phyloP scores from a whole-genome alignment of 1,284 basidiomycete species.

The Ceratobasidium sp. region DNA sequence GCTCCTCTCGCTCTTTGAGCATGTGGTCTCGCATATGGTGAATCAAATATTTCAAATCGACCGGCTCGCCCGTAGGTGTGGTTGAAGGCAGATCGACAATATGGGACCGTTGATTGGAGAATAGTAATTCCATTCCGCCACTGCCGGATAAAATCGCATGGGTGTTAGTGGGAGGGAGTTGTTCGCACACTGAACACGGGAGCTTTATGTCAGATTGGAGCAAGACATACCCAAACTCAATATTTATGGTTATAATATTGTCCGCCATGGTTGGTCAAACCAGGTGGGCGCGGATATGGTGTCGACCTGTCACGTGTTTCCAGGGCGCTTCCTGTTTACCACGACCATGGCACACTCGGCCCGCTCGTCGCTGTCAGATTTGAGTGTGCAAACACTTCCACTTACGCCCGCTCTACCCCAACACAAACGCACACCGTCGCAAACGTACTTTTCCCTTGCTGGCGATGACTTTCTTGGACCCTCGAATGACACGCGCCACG shows the following conservation, averaged over 20 bases:
- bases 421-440: conserved; percentile 22
- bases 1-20: conserved; percentile 83
- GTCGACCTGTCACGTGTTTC: too few relatives aligned
- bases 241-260: conserved; percentile 41
- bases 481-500: background rate
- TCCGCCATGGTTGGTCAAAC: background rate
- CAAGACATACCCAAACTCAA: conserved; percentile 51
- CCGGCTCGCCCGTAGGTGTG: conserved; percentile 53
- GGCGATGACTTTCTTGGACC: conserved; percentile 8
- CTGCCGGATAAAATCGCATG: conserved; percentile 45
- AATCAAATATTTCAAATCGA: conserved; percentile 79
- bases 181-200: too few relatives aligned
- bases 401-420: conserved; percentile 18
- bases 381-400: conserved; percentile 32
- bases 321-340: background rate
- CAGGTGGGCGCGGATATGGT: too few relatives aligned
- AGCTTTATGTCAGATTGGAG: too few relatives aligned
- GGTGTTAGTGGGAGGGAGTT: too few relatives aligned
- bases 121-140: conserved; percentile 84
- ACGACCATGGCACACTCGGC: conserved; percentile 27
- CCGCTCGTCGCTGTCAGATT: conserved; percentile 23
- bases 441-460: conserved; percentile 19
- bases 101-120: conserved; percentile 72
- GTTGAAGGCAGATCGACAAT: conserved; percentile 62
- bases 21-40: conserved; percentile 79